Percentiles rank a stretch among this genome's conserved stretches.
phyloP scores from a whole-genome alignment of 495 filamentous ascomycete species.

The Apodospora peruviana region DNA sequence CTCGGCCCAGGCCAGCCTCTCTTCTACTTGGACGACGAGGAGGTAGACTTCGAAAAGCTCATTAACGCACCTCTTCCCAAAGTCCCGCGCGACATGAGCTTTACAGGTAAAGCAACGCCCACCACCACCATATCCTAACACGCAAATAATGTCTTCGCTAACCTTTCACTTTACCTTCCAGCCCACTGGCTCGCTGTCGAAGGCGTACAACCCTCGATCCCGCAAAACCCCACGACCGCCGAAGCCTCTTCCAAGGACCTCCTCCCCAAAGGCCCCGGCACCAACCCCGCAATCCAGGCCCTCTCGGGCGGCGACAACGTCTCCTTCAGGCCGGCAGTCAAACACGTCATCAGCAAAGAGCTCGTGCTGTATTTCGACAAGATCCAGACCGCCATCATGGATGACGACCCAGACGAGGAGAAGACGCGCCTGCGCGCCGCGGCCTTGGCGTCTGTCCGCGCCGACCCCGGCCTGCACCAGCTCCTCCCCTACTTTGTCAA shows the following conservation, averaged over 20 bases:
- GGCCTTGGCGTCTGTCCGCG: constrained; percentile 70
- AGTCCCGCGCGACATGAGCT: constrained; percentile 85
- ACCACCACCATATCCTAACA: not conserved
- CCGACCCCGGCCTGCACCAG: constrained; percentile 90
- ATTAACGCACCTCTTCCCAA: constrained; percentile 95
- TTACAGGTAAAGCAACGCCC: constrained; percentile 60
- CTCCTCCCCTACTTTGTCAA: constrained; percentile 92
- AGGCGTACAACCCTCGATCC: constrained; percentile 91
- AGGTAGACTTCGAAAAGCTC: constrained; percentile 96
- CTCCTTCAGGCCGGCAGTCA: constrained; percentile 80
- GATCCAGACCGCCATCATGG: constrained; percentile 76
- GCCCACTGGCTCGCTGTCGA: constrained; percentile 96
- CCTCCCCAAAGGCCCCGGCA: constrained; percentile 80
- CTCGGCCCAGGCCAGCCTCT: constrained; percentile 91
- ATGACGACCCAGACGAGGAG: constrained; percentile 73
- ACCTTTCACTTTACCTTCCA: constrained; percentile 23
- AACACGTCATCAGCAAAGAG: constrained; percentile 92
- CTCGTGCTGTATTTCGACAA: constrained; percentile 96
- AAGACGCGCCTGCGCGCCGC: constrained; percentile 66
- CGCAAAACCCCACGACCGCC: constrained; percentile 84
- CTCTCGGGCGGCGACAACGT: constrained; percentile 78
- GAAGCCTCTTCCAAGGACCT: constrained; percentile 77
- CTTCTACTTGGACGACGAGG: constrained; percentile 97
- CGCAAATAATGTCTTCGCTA: not conserved
- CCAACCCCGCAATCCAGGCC: constrained; percentile 74